Evolutionary conservation across 1,284 basidiomycete genomes (phyloP).

Genomic region (Exobasidium rhododendri): DNA sequence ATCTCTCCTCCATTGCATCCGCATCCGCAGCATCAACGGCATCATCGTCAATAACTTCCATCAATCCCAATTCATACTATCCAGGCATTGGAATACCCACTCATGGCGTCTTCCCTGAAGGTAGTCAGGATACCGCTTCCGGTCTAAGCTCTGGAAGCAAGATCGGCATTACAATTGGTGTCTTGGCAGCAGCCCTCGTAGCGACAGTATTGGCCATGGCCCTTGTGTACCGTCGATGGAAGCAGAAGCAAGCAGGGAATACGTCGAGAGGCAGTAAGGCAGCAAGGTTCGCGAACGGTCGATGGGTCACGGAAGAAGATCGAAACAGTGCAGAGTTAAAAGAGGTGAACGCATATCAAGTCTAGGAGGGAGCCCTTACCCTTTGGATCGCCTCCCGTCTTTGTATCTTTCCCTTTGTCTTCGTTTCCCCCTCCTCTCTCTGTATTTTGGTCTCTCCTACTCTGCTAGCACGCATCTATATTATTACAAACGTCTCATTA

Average conservation of each 20-base stretch:
- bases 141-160: not conserved
- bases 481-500: too few relatives aligned
- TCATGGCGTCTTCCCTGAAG: not conserved
- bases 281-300: not conserved
- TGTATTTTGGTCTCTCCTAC: not conserved
- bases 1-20: too few relatives aligned
- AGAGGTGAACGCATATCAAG: not conserved
- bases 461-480: not conserved
- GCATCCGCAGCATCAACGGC: not conserved
- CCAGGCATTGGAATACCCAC: not conserved
- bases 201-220: not conserved
- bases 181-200: not conserved
- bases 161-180: not conserved
- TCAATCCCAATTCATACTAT: not conserved
- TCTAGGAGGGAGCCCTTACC: too few relatives aligned
- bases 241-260: not conserved
- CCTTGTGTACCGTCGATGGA: not conserved
- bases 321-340: not conserved
- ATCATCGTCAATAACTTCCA: too few relatives aligned
- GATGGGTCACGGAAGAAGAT: not conserved
- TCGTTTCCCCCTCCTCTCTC: not conserved
- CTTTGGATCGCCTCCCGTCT: not conserved
- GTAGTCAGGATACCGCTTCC: not conserved
- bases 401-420: not conserved
- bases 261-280: not conserved